These are phyloP conservation scores for Quercus phellos DNA, from an alignment of 331 rosid species.

Conservation along the genomic window DNA sequence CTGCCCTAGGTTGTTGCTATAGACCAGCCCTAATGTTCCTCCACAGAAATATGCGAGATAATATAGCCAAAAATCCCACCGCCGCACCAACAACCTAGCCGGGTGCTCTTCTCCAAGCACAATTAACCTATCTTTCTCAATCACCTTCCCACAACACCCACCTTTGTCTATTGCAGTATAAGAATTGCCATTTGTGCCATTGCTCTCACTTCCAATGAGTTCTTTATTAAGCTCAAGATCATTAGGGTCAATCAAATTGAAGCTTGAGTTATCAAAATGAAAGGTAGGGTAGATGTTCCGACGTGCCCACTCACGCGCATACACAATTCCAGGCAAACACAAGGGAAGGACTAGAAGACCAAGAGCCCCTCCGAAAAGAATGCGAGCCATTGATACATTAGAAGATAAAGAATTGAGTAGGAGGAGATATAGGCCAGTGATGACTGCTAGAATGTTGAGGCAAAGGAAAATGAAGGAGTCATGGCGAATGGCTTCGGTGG, in stretches of 20 bases:
- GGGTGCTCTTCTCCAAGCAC: constrained; percentile 67
- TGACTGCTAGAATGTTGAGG: constrained; percentile 55
- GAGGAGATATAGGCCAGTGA: constrained; percentile 72
- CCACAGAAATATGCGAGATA: constrained; percentile 70
- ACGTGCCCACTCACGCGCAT: constrained; percentile 29
- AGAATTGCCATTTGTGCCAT: neutral
- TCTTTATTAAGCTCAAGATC: constrained; percentile 45
- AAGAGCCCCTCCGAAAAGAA: constrained; percentile 52
- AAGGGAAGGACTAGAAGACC: constrained; percentile 41
- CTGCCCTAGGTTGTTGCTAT: constrained; percentile 83
- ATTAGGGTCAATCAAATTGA: constrained; percentile 14
- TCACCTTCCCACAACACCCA: constrained; percentile 27
- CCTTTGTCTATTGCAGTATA: constrained; percentile 19
- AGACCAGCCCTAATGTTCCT: constrained; percentile 77
- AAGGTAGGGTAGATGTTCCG: constrained; percentile 13
- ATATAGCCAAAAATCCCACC: constrained; percentile 80
- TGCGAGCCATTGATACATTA: constrained; percentile 22
- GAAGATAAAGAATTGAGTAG: constrained; percentile 41
- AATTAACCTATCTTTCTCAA: constrained; percentile 38
- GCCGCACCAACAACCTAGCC: constrained; percentile 27
- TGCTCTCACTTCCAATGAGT: constrained; percentile 23
- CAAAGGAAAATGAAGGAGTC: constrained; percentile 47
- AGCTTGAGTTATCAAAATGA: constrained; percentile 10
- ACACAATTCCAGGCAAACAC: constrained; percentile 41
- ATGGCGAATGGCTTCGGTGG: neutral